Percentiles rank a stretch among this genome's conserved stretches.
These are phyloP conservation scores for Ophiostoma australiae DNA, from an alignment of 2,329 filamentous ascomycete genomes.

Conservation along the genomic window DNA sequence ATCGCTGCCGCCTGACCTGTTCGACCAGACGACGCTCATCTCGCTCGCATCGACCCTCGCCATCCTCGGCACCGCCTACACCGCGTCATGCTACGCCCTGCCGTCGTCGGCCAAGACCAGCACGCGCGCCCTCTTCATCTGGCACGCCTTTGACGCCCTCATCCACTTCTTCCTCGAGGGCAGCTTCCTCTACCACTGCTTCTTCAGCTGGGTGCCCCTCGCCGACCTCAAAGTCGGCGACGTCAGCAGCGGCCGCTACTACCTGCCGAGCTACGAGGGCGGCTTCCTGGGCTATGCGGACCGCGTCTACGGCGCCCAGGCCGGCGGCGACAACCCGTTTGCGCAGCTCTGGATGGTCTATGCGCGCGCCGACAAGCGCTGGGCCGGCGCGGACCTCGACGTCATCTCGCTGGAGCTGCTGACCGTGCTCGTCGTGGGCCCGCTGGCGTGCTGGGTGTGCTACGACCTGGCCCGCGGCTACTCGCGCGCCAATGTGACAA, in stretches of 20 bases:
- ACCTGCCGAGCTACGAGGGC: slow-evolving; percentile 42
- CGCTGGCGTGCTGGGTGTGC: slow-evolving; percentile 56
- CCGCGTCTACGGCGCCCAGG: slow-evolving; percentile 54
- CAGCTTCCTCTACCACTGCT: slow-evolving; percentile 88
- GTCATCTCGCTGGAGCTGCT: slow-evolving; percentile 62
- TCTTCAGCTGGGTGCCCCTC: slow-evolving; percentile 57
- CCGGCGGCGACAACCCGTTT: slow-evolving; percentile 49
- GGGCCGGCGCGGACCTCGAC: slow-evolving; percentile 58
- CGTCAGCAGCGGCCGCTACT: slow-evolving; percentile 35
- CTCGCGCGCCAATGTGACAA: slow-evolving; percentile 54
- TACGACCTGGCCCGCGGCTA: slow-evolving; percentile 49
- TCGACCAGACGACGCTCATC: slow-evolving; percentile 56
- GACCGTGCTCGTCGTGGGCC: slow-evolving; percentile 59
- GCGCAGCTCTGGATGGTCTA: slow-evolving; percentile 66
- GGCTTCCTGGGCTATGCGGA: slow-evolving; percentile 49
- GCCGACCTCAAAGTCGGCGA: slow-evolving; percentile 33
- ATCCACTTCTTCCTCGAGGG: slow-evolving; percentile 91
- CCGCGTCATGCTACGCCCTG: slow-evolving; percentile 44
- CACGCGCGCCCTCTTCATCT: slow-evolving; percentile 78
- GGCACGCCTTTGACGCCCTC: slow-evolving; percentile 89
- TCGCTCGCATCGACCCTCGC: slow-evolving; percentile 53
- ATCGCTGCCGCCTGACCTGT: slow-evolving; percentile 49
- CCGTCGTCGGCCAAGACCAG: slow-evolving; percentile 55
- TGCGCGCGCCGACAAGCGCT: slow-evolving; percentile 57
- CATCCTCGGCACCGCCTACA: slow-evolving; percentile 49